phyloP scores from a whole-genome alignment of 2,329 filamentous ascomycete genomes.

The Kalaharituber pfeilii region DNA sequence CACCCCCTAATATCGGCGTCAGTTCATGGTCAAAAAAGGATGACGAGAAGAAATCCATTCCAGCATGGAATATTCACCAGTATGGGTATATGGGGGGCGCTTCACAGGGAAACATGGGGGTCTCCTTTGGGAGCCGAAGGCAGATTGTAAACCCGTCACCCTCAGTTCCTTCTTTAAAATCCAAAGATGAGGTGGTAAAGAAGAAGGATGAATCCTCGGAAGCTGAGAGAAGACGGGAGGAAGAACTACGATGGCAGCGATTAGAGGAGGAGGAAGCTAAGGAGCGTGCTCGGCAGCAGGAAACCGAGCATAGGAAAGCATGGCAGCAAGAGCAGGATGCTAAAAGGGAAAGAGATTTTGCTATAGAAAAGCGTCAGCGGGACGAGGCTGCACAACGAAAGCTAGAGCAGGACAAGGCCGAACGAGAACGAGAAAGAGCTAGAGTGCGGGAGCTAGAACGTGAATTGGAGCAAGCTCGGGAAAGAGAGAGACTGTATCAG shows the following conservation, averaged over 20 bases:
- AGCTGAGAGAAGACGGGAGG: slow-evolving; percentile 10
- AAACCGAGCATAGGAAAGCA: slow-evolving; percentile 1
- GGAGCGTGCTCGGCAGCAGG: background rate
- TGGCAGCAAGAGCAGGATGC: slow-evolving; percentile 12
- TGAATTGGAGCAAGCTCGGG: slow-evolving; percentile 49
- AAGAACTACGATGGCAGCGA: slow-evolving; percentile 42
- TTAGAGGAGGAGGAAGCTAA: slow-evolving; percentile 40
- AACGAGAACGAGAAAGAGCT: background rate
- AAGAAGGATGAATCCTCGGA: slow-evolving; percentile 33
- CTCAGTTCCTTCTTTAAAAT: slow-evolving; percentile 58
- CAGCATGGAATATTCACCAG: slow-evolving; percentile 96
- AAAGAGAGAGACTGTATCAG: slow-evolving; percentile 37
- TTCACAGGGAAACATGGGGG: slow-evolving; percentile 85
- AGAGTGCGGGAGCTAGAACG: slow-evolving; percentile 64
- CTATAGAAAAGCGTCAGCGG: background rate
- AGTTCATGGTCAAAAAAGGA: slow-evolving; percentile 82
- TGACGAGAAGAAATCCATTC: slow-evolving; percentile 63
- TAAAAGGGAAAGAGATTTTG: background rate
- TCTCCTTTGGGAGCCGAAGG: slow-evolving; percentile 75
- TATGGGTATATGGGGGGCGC: slow-evolving; percentile 98
- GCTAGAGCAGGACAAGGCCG: slow-evolving; percentile 1
- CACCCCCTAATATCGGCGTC: slow-evolving; percentile 35
- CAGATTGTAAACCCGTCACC: slow-evolving; percentile 81
- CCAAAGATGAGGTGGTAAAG: slow-evolving; percentile 56
- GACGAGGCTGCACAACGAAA: background rate